A percentile compares a stretch with the other conserved stretches of the same genome.
These are phyloP conservation scores for Suillus weaverae DNA, from an alignment of 768 basidiomycete species.

Conservation along the genomic window DNA sequence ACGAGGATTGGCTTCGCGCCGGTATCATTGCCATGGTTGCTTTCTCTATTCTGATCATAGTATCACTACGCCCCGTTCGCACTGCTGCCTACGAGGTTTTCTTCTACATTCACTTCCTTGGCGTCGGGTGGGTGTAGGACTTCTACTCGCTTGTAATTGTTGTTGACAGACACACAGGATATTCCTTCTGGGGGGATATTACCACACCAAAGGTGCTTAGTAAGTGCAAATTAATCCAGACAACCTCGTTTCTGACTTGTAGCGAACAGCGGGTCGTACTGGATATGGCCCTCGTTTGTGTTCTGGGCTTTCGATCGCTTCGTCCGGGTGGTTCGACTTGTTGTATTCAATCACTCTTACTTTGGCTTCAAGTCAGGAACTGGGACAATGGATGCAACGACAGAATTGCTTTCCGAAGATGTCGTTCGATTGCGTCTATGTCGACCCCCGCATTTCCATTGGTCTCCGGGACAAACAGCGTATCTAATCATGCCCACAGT, in stretches of 20 bases:
- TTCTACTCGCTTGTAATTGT: fast-evolving
- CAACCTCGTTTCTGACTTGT: not conserved
- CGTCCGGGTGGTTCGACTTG: conserved; percentile 46
- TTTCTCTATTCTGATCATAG: conserved; percentile 42
- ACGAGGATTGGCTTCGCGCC: conserved; percentile 23
- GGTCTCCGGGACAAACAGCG: conserved; percentile 55
- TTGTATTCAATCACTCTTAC: conserved; percentile 44
- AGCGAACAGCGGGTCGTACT: conserved; percentile 18
- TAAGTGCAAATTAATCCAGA: conserved; percentile 10
- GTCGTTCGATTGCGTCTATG: conserved; percentile 48
- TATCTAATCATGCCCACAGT: conserved; percentile 52
- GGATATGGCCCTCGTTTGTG: conserved; percentile 33
- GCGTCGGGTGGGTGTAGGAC: conserved; percentile 38
- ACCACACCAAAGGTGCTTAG: conserved; percentile 33
- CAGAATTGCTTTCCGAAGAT: conserved; percentile 45
- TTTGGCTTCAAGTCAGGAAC: conserved; percentile 30
- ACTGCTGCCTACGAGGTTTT: conserved; percentile 52
- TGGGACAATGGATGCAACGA: conserved; percentile 35
- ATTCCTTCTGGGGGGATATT: conserved; percentile 42
- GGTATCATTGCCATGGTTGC: conserved; percentile 40
- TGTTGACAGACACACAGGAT: conserved; percentile 21
- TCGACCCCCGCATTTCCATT: conserved; percentile 48
- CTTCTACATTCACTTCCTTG: conserved; percentile 45
- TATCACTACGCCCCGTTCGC: conserved; percentile 53
- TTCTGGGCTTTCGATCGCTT: conserved; percentile 47